Evolutionary conservation across 257 asterid genomes (phyloP).

Genomic region (Paulownia fortunei): DNA sequence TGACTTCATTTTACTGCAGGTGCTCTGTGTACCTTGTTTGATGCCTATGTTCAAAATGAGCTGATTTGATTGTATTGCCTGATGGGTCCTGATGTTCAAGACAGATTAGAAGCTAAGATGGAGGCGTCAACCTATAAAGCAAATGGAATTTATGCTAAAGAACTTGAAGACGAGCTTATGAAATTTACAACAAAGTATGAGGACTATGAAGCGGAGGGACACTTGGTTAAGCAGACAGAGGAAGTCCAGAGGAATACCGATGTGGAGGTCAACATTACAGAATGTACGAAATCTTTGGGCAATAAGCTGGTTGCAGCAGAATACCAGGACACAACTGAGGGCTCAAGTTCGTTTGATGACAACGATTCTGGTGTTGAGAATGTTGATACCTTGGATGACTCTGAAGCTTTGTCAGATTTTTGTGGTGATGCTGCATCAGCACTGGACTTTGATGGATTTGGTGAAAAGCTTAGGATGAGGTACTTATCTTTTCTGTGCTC

Average conservation of each 20-base stretch:
- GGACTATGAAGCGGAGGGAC: slow-evolving; percentile 34
- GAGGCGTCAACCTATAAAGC: slow-evolving; percentile 40
- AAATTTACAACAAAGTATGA: slow-evolving; percentile 52
- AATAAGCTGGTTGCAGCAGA: slow-evolving; percentile 42
- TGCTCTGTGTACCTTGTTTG: slow-evolving; percentile 25
- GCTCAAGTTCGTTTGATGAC: slow-evolving; percentile 79
- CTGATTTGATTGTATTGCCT: slow-evolving; percentile 29
- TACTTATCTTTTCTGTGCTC: slow-evolving; percentile 22
- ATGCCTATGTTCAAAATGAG: slow-evolving; percentile 6
- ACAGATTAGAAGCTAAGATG: slow-evolving; percentile 41
- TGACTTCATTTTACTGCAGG: slow-evolving; percentile 33
- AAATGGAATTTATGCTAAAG: slow-evolving; percentile 47
- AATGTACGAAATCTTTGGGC: slow-evolving; percentile 43
- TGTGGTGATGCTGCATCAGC: slow-evolving; percentile 47
- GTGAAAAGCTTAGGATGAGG: slow-evolving; percentile 53
- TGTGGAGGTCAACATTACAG: slow-evolving; percentile 53
- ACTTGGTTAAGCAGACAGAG: slow-evolving; percentile 32
- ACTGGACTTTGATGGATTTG: slow-evolving; percentile 41
- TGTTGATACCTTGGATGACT: slow-evolving; percentile 37
- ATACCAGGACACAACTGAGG: slow-evolving; percentile 61
- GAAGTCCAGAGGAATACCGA: slow-evolving; percentile 42
- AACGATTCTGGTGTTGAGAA: slow-evolving; percentile 55
- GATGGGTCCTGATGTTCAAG: slow-evolving; percentile 34
- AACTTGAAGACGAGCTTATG: slow-evolving; percentile 61
- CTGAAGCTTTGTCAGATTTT: slow-evolving; percentile 53